Evolutionary conservation across 805 yeast genomes (phyloP).

Genomic region (Candida morakotiae): DNA sequence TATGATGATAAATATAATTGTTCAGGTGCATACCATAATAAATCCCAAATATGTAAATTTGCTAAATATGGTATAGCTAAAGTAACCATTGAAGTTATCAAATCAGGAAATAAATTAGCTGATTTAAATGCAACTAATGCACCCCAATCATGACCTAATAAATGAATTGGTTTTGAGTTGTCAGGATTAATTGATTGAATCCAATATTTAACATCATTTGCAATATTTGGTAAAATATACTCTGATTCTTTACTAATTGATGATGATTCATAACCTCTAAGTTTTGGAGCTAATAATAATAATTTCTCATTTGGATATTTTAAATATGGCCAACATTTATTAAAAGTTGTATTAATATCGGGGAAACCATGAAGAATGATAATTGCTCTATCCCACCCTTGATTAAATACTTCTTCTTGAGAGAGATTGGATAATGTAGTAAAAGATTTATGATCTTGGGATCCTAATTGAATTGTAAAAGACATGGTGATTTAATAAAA

Average conservation of each 20-base stretch:
- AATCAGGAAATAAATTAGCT: conserved; percentile 30
- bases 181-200: conserved; percentile 18
- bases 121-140: conserved; percentile 34
- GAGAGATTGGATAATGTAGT: conserved; percentile 17
- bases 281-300: conserved; percentile 28
- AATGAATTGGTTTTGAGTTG: conserved; percentile 25
- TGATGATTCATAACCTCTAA: conserved; percentile 36
- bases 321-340: conserved; percentile 19
- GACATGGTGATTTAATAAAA: not conserved
- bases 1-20: conserved; percentile 34
- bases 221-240: conserved; percentile 26
- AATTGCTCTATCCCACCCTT: conserved; percentile 18
- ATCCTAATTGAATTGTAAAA: not conserved
- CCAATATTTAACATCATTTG: conserved; percentile 32
- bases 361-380: conserved; percentile 37
- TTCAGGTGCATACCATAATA: conserved; percentile 26
- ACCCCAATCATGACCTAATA: conserved; percentile 45
- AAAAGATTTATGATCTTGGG: conserved; percentile 8
- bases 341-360: conserved; percentile 28
- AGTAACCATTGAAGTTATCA: conserved; percentile 28
- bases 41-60: conserved; percentile 23
- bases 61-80: conserved; percentile 37
- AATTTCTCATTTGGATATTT: conserved; percentile 15
- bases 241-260: conserved; percentile 21
- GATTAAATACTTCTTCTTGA: conserved; percentile 13